Evolutionary conservation across 2,329 filamentous ascomycete species (phyloP).

Genomic region (Paraphaeosphaeria sporulosa): DNA sequence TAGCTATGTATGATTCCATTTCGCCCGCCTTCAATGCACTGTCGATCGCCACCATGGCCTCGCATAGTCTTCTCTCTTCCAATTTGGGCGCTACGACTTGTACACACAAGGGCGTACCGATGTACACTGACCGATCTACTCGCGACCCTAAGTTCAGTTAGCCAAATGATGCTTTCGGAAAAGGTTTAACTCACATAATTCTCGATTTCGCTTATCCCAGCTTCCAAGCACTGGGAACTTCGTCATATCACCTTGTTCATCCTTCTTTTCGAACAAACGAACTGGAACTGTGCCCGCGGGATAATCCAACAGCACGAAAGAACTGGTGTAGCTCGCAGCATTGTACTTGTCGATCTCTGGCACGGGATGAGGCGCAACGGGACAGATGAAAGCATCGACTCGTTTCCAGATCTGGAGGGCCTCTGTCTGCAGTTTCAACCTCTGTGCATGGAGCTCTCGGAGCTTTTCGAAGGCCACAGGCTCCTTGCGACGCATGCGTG

Average conservation of each 20-base stretch:
- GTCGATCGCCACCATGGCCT: constrained; percentile 64
- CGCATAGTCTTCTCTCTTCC: constrained; percentile 61
- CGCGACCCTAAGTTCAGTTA: constrained; percentile 47
- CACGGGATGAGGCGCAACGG: constrained; percentile 69
- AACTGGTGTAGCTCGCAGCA: constrained; percentile 67
- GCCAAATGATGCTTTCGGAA: constrained; percentile 19
- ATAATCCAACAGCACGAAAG: constrained; percentile 69
- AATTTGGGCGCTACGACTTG: constrained; percentile 65
- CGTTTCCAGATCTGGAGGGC: constrained; percentile 65
- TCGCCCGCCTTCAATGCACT: constrained; percentile 43
- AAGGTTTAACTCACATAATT: constrained; percentile 57
- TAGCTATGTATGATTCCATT: neutral
- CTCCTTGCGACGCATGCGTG: constrained; percentile 58
- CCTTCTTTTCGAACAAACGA: constrained; percentile 56
- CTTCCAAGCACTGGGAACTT: constrained; percentile 53
- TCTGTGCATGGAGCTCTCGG: constrained; percentile 61
- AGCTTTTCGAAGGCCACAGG: constrained; percentile 58
- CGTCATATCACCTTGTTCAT: constrained; percentile 59
- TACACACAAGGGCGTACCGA: constrained; percentile 63
- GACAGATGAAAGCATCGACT: constrained; percentile 69
- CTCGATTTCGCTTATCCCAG: constrained; percentile 68
- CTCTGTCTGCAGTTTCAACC: constrained; percentile 61
- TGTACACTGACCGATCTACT: constrained; percentile 61
- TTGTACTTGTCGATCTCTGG: constrained; percentile 70
- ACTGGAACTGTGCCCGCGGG: constrained; percentile 66